Evolutionary conservation across 768 basidiomycete genomes (phyloP).

Genomic region (Melanogaster broomeanus): DNA sequence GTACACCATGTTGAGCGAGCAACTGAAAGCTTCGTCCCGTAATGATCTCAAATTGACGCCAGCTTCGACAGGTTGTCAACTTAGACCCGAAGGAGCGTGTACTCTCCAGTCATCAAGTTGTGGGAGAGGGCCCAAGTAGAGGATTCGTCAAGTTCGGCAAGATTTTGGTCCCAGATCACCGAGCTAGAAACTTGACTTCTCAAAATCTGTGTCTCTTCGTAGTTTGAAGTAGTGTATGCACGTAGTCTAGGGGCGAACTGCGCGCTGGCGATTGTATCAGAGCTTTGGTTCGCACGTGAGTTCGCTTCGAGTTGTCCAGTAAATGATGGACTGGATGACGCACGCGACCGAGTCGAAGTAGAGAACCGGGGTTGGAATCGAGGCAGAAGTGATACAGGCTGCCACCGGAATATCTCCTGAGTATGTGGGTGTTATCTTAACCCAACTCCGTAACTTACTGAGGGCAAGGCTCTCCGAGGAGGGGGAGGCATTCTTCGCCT

Average conservation of each 20-base stretch:
- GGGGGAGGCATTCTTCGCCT: not conserved
- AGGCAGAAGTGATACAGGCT: not conserved
- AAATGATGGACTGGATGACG: not conserved
- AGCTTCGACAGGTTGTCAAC: no score
- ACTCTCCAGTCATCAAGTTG: no score
- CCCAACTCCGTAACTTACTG: not conserved
- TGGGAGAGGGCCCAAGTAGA: not conserved
- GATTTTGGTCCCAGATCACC: not conserved
- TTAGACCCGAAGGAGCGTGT: no score
- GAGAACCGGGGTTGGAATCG: not conserved
- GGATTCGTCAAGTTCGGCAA: not conserved
- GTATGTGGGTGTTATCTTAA: no score
- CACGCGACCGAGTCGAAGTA: not conserved
- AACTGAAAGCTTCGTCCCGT: no score
- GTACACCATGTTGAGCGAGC: no score
- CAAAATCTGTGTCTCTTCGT: not conserved
- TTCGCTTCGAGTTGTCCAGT: no score
- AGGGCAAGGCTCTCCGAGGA: not conserved
- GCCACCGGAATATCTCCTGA: not conserved
- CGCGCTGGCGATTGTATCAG: no score
- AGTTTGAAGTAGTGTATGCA: not conserved
- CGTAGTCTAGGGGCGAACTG: not conserved
- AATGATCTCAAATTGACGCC: no score
- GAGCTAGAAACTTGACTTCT: not conserved
- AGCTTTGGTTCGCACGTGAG: not conserved